Evolutionary conservation across 2,329 filamentous ascomycete species (phyloP).

Genomic region (Ascochyta lentis): DNA sequence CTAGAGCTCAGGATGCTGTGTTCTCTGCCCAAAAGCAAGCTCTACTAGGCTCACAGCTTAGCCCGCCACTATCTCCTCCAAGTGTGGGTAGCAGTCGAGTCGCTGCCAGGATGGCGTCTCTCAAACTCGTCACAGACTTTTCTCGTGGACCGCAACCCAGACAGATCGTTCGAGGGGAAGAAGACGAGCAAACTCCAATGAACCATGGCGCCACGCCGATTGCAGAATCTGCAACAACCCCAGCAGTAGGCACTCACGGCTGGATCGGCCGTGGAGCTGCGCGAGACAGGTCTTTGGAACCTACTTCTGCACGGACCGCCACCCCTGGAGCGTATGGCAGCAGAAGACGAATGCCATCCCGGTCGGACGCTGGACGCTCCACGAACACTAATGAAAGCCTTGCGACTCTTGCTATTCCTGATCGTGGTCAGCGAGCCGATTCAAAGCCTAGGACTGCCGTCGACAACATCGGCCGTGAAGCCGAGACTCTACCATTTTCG

Average conservation of each 20-base stretch:
- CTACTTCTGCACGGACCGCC: conserved; percentile 58
- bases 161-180: conserved; percentile 69
- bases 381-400: conserved; percentile 43
- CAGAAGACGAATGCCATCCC: conserved; percentile 67
- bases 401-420: conserved; percentile 45
- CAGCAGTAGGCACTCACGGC: conserved; percentile 58
- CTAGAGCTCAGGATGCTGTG: conserved; percentile 71
- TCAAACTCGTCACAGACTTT: conserved; percentile 93
- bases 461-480: conserved; percentile 50
- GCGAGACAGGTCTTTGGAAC: conserved; percentile 48
- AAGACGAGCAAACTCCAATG: conserved; percentile 73
- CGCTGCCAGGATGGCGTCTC: conserved; percentile 78
- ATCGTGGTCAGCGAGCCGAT: conserved; percentile 42
- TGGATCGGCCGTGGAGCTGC: conserved; percentile 48
- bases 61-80: conserved; percentile 77
- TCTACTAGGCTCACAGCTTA: conserved; percentile 62
- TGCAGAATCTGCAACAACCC: conserved; percentile 70
- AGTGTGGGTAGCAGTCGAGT: conserved; percentile 60
- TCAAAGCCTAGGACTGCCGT: conserved; percentile 42
- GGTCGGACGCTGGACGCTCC: conserved; percentile 39
- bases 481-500: conserved; percentile 50
- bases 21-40: conserved; percentile 62
- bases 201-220: conserved; percentile 87
- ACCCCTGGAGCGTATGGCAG: conserved; percentile 68
- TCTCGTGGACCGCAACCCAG: conserved; percentile 55